These are phyloP conservation scores for Suhomyces sp. DNA, from an alignment of 805 yeast species.

Conservation along the genomic window DNA sequence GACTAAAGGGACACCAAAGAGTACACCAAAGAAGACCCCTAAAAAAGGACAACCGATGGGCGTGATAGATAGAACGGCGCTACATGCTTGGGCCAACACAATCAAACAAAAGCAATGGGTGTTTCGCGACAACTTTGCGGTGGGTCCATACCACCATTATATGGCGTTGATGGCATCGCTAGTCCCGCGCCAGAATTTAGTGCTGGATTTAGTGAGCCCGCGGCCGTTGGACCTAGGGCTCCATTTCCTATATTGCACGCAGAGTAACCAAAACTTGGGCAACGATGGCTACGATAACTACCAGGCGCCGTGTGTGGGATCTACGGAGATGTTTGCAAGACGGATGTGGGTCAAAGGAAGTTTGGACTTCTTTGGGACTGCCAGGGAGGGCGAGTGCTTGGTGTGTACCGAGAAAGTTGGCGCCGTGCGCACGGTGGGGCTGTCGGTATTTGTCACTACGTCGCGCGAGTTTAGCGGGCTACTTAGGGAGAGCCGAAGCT, in stretches of 20 bases:
- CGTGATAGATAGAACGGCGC: not conserved
- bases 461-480: conserved; percentile 44
- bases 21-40: no score
- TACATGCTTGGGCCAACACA: conserved; percentile 16
- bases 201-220: not conserved
- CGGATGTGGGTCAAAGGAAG: conserved; percentile 83
- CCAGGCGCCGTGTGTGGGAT: conserved; percentile 54
- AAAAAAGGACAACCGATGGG: not conserved
- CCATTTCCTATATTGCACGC: conserved; percentile 68
- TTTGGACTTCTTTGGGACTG: conserved; percentile 34
- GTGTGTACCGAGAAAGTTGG: conserved; percentile 53
- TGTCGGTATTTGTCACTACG: conserved; percentile 52
- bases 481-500: conserved; percentile 51
- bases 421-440: conserved; percentile 32
- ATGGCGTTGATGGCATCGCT: not conserved
- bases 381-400: conserved; percentile 18
- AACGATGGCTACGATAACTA: conserved; percentile 79
- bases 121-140: conserved; percentile 18
- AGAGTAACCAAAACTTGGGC: conserved; percentile 47
- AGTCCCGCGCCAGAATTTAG: not conserved
- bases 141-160: conserved; percentile 11
- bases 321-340: conserved; percentile 40
- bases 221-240: conserved; percentile 42
- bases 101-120: conserved; percentile 18
- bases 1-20: not conserved